Percentiles rank a stretch among this genome's conserved stretches.
Evolutionary conservation across 164 flowering plant species (phyloP).

Genomic region (Dillenia suffruticosa): DNA sequence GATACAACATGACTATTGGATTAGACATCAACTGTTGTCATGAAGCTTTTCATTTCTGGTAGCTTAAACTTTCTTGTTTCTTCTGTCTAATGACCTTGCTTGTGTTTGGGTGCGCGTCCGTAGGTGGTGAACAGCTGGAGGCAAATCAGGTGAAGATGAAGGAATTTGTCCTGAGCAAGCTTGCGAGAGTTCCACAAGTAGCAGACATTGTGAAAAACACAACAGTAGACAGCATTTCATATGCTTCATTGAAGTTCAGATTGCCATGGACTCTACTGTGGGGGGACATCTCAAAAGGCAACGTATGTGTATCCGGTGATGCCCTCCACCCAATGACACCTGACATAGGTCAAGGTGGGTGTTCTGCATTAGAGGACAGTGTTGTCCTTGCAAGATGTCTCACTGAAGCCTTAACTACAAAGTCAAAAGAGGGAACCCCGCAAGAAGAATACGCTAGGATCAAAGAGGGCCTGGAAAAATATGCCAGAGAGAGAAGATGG

Average conservation of each 20-base stretch:
- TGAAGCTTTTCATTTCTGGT: too few species aligned
- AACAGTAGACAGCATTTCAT: constrained; percentile 13
- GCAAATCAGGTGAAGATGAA: constrained; percentile 29
- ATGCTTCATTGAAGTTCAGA: constrained; percentile 26
- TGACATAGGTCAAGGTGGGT: constrained; percentile 54
- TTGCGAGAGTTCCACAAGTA: constrained; percentile 29
- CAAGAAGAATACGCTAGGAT: constrained; percentile 13
- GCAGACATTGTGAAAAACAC: constrained; percentile 27
- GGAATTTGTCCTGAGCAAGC: constrained; percentile 34
- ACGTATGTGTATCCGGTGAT: constrained; percentile 48
- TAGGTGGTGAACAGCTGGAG: constrained; percentile 13
- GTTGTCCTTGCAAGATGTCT: constrained; percentile 39
- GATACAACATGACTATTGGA: too few species aligned
- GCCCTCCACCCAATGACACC: constrained; percentile 67
- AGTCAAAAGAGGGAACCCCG: neutral
- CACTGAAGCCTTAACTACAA: constrained; percentile 17
- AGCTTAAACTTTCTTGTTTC: neutral
- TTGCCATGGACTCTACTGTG: constrained; percentile 35
- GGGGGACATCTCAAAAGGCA: constrained; percentile 34
- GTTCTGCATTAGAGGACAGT: constrained; percentile 45
- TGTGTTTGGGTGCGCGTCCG: too few species aligned
- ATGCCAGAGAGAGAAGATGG: constrained; percentile 46
- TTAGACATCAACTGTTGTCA: too few species aligned
- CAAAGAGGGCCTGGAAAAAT: constrained; percentile 29
- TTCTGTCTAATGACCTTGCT: too few species aligned